phyloP scores from a whole-genome alignment of 1,284 basidiomycete genomes.

The Termitomyces sp. region DNA sequence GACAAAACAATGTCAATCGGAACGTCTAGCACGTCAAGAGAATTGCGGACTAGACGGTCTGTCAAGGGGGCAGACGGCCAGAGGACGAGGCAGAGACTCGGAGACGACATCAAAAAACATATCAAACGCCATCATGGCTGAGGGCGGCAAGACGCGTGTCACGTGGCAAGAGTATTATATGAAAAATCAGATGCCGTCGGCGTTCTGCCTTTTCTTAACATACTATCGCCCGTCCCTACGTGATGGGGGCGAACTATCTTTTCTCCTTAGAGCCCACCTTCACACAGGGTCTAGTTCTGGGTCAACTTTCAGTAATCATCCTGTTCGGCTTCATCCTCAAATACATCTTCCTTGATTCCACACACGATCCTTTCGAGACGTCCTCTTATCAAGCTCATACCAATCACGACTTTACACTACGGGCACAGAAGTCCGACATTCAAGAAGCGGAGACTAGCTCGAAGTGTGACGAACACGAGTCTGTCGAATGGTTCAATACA shows the following conservation, averaged over 20 bases:
- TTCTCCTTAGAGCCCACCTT: constrained; percentile 77
- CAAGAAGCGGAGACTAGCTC: constrained; percentile 21
- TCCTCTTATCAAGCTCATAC: constrained; percentile 54
- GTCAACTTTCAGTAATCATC: constrained; percentile 72
- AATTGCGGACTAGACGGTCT: constrained; percentile 57
- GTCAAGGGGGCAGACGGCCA: constrained; percentile 83
- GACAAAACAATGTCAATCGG: constrained; percentile 24
- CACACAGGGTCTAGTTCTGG: constrained; percentile 76
- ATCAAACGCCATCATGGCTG: no score
- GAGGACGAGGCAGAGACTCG: constrained; percentile 45
- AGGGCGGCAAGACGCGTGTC: constrained; percentile 8
- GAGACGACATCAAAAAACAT: constrained; percentile 4
- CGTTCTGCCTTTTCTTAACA: constrained; percentile 1
- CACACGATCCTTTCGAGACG: constrained; percentile 47
- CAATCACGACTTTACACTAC: constrained; percentile 36
- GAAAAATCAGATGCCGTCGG: constrained; percentile 8
- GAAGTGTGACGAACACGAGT: constrained; percentile 38
- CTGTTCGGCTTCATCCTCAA: constrained; percentile 69
- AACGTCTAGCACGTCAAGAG: constrained; percentile 43
- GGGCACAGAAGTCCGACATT: constrained; percentile 27
- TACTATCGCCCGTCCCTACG: constrained; percentile 1
- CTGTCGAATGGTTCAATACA: constrained; percentile 73
- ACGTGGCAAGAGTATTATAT: constrained; percentile 5
- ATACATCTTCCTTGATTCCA: constrained; percentile 76
- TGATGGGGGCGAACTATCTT: constrained; percentile 58